Evolutionary conservation across 441 rosid species (phyloP).

Genomic region (Bocquillonia castaneifolia): DNA sequence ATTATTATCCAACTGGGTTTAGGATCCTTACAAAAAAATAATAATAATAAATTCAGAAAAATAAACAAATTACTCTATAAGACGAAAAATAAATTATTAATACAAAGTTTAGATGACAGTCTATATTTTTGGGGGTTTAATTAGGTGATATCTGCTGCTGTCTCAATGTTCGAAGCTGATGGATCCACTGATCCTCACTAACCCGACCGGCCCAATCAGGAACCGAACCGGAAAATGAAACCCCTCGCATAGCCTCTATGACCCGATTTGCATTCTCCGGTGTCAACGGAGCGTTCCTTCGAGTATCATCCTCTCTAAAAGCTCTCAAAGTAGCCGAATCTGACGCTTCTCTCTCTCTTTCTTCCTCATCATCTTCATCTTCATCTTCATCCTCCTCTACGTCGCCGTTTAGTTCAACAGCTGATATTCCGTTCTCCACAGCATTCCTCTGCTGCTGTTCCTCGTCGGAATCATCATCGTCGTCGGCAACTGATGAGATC

Average conservation of each 20-base stretch:
- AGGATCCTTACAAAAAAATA: no score
- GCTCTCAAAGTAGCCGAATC: slow-evolving; percentile 49
- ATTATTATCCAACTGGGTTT: no score
- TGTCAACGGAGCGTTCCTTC: slow-evolving; percentile 64
- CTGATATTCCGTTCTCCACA: slow-evolving; percentile 43
- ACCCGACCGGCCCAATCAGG: slow-evolving; percentile 70
- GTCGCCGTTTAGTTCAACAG: slow-evolving; percentile 38
- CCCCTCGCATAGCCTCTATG: slow-evolving; percentile 81
- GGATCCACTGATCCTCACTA: slow-evolving; percentile 70
- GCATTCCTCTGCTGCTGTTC: slow-evolving; percentile 23
- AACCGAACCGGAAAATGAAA: slow-evolving; percentile 54
- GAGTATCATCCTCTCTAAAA: slow-evolving; percentile 65
- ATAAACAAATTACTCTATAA: no score
- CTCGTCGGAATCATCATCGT: slow-evolving; percentile 34
- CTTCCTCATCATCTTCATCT: slow-evolving; percentile 36
- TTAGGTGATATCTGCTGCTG: no score
- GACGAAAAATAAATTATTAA: neutral
- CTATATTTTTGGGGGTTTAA: no score
- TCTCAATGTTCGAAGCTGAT: slow-evolving; percentile 49
- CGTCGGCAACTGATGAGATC: slow-evolving; percentile 50
- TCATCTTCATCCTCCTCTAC: slow-evolving; percentile 31
- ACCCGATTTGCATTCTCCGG: slow-evolving; percentile 59
- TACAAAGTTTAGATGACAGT: slow-evolving; percentile 8
- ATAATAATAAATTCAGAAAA: no score
- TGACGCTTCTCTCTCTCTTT: slow-evolving; percentile 25